Conservation (phyloP, 2,329 filamentous ascomycete genomes). For the Fusarium acutatum region DNA sequence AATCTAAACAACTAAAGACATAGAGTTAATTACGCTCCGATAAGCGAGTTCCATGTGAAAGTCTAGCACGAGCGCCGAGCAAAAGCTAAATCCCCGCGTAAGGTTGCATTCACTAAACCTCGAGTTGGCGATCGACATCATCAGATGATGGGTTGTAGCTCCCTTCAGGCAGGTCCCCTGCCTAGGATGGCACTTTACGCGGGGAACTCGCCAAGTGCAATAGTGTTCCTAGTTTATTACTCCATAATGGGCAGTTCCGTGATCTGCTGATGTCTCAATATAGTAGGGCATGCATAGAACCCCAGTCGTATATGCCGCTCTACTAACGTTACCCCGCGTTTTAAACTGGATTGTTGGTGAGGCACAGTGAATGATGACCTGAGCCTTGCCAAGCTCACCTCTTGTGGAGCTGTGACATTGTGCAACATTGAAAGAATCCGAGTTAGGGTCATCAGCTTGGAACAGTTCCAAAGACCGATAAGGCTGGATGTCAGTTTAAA, state of each 20-base stretch:
- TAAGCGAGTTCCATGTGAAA: not conserved
- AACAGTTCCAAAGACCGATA: too few relatives aligned
- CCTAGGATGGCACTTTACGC: not conserved
- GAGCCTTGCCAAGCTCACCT: too few relatives aligned
- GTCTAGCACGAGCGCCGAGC: not conserved
- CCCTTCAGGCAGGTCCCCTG: not conserved
- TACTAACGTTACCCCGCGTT: not conserved
- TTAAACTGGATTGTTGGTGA: not conserved
- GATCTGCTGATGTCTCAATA: not conserved
- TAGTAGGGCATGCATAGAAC: not conserved
- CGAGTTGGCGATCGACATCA: not conserved
- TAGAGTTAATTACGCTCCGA: not conserved
- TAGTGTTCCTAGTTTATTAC: not conserved
- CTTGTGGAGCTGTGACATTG: too few relatives aligned
- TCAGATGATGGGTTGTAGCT: not conserved
- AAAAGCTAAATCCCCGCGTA: not conserved
- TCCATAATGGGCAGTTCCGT: not conserved
- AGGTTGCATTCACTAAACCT: not conserved
- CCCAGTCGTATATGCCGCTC: not conserved
- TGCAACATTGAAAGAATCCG: too few relatives aligned
- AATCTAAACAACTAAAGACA: not conserved
- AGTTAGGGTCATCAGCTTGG: too few relatives aligned
- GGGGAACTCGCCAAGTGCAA: not conserved
- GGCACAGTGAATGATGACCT: not conserved
- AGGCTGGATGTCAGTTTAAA: too few relatives aligned